Base-by-base conservation (phyloP, 1,284 basidiomycete genomes). In the Meripilus lineatus region DNA sequence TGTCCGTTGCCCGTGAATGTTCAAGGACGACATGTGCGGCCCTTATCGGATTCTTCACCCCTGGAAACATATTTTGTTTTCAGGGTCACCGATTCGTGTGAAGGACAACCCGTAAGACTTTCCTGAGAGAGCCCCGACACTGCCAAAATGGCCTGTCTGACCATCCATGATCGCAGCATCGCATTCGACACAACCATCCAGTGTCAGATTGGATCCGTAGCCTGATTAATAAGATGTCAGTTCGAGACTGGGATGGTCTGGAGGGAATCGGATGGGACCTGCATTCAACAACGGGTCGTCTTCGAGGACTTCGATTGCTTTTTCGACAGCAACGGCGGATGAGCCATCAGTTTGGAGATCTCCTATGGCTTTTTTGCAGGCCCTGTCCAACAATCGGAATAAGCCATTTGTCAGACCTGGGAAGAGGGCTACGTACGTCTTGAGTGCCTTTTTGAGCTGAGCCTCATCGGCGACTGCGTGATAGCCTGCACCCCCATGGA, bases 81-180 rank as follows among this genome's bases (percentile, higher is more conserved):
- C 30, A 36, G 10, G 13, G 5, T 21, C 15, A 23, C 11, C 15
- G 42, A 28, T 17, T 36, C n/a, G 22, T 20, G n/a, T 14, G 17
- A 35, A 7, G 20, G 28, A 33, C 26, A 35, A 36, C 22, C 8
- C 36, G 23, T 11, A 20, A 14, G 18, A 58, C 62, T 28, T 54
- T 79, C 84, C 83, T 59, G 77, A 68, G 20, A 85, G 68, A 2
- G 85, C 84, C 38, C 81, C 86, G 14, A 82, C 75, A 50, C 80
- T 78, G 20, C 85, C 87, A 58, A 84, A 89, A 39, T 69, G 65
- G 33, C 66, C 62, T 3, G 63, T 64, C 8, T 40, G 45, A 1
- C 74, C 77, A 42, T 77, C 70, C 81, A 87, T 86, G 46, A 89
- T 67, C 7, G 84, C 71, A 1, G 86, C 86, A 54, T 89, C 86